Evolutionary conservation across 2,329 filamentous ascomycete species (phyloP).

Genomic region (Neofusicoccum sp.): DNA sequence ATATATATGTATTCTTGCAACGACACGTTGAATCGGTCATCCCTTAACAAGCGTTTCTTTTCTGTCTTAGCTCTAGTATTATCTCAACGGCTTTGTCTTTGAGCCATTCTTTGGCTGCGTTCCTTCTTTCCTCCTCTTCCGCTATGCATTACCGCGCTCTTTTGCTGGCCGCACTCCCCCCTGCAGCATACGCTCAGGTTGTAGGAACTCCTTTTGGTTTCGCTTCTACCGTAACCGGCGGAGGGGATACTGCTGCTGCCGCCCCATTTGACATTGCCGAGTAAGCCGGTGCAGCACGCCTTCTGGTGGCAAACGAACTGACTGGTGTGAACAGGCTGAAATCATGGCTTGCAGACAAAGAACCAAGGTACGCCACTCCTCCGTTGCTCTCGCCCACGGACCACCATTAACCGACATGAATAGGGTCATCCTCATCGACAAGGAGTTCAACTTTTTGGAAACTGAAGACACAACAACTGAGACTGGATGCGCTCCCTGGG

Average conservation of each 20-base stretch:
- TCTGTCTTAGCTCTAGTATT: no score
- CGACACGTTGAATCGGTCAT: no score
- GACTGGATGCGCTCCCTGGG: constrained; percentile 2
- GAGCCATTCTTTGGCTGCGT: no score
- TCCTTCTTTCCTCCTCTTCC: no score
- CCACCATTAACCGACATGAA: no score
- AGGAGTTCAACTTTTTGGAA: constrained; percentile 29
- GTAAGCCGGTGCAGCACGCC: no score
- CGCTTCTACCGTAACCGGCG: constrained; percentile 26
- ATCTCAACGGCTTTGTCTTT: no score
- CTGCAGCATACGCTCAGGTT: constrained; percentile 23
- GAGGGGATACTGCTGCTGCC: constrained; percentile 26
- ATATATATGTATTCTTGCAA: no score
- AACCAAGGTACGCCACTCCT: constrained; percentile 10
- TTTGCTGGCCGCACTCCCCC: neutral
- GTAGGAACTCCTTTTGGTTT: constrained; percentile 29
- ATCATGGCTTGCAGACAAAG: constrained; percentile 25
- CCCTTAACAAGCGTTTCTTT: no score
- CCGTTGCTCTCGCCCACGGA: no score
- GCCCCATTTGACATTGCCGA: constrained; percentile 26
- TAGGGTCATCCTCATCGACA: constrained; percentile 25
- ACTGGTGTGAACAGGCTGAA: constrained; percentile 20
- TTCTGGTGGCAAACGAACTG: no score
- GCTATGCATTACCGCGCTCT: no score
- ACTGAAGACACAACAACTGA: constrained; percentile 21